Evolutionary conservation across 75 land plant genomes (phyloP), one percentile per base, ranked within the genome.

Genomic region (Cryptomeria japonica): DNA sequence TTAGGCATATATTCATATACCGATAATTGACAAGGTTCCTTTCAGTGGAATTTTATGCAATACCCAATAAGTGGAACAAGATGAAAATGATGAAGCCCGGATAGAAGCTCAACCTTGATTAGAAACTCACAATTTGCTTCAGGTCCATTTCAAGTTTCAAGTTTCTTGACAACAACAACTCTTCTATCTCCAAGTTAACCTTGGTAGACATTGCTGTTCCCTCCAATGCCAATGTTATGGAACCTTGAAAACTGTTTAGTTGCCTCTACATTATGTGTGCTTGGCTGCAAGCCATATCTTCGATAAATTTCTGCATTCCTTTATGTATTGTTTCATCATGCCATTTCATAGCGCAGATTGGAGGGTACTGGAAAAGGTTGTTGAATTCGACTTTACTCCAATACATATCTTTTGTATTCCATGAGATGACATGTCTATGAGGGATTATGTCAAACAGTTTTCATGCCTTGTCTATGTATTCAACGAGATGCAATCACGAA

Each of bases 31-130:
- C 94, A 93, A 61, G 86, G 84, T 79, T 93, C 93, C 85, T 87
- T 89, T n/a, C 94, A 93, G 79, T 88, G 91, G 78, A 83, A 85
- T 61, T 91, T 94, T 31, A 90, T 91, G 90, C 99, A 98, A 82
- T 95, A 98, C 7, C 99, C 99, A 86, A 96, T 87, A 56, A 98
- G 90, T 37, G 98, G 98, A 25, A 98, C 97, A 88, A 98, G 91
- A 79, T 98, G 98, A 72, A 93, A 93, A 78, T 98, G 99, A 90
- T 98, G 93, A 18, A 98, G 93, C 86, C 99, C 92, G 41, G 99
- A 93, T 85, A 98, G 88, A 42, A 98, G 55, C 89, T 98, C 96
- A 73, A 98, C 96, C 98, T 98, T 94, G 19, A 89, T 87, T 72
- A 91, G 80, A 83, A 96, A 94, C 22, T 89, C 89, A 86, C 72